Conservation (phyloP, 129 eudicot species). For the Sambucus nigra region DNA sequence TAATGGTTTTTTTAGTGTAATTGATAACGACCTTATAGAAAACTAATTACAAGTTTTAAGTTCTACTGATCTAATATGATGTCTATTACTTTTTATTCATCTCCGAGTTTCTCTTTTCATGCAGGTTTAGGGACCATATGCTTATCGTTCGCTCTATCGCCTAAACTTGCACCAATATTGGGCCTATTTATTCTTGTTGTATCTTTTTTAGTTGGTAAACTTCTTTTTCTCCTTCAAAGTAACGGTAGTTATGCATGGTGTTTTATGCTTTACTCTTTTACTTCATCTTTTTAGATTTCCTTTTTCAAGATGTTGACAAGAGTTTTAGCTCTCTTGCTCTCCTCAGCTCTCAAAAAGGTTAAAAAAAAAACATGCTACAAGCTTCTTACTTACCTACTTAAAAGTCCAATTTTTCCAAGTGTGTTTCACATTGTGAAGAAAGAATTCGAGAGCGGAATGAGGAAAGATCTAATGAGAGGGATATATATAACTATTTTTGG, state of each 20-base stretch:
- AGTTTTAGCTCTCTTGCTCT: too few relatives aligned
- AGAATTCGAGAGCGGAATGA: too few relatives aligned
- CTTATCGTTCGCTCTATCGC: conserved; percentile 72
- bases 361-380: too few relatives aligned
- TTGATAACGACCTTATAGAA: neutral
- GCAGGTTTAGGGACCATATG: conserved; percentile 85
- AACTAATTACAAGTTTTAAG: neutral
- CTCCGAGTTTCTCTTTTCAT: conserved; percentile 10
- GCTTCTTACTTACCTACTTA: too few relatives aligned
- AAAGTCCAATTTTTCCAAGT: too few relatives aligned
- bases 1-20: neutral
- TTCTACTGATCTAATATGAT: conserved; percentile 1
- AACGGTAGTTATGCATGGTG: neutral
- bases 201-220: conserved; percentile 70
- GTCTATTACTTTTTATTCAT: conserved; percentile 4
- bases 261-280: neutral
- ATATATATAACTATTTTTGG: too few relatives aligned
- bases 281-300: too few relatives aligned
- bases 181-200: conserved; percentile 69
- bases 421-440: too few relatives aligned
- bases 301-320: too few relatives aligned
- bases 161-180: conserved; percentile 84
- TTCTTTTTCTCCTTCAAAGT: conserved; percentile 4
- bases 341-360: too few relatives aligned
- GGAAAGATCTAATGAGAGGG: too few relatives aligned